Conservation (phyloP, 169 alveolate genomes). For the Cryptosporidium tyzzeri region DNA sequence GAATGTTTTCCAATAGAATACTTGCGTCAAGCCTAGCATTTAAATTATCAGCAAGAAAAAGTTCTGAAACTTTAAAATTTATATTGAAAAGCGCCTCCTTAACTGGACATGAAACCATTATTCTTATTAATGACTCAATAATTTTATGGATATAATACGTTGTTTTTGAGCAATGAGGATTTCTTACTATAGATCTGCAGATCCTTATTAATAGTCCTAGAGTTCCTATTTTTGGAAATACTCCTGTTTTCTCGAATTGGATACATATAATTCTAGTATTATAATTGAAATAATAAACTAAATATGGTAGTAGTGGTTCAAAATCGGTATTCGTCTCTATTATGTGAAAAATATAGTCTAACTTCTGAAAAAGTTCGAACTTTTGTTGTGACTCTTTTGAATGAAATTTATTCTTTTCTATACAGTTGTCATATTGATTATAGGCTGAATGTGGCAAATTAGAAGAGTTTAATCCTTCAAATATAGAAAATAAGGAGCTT, state of each 20-base stretch:
- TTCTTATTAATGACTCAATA: slow-evolving; percentile 48
- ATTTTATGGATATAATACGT: slow-evolving; percentile 42
- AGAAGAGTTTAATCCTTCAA: background rate
- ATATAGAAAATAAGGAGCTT: background rate
- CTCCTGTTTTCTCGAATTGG: slow-evolving; percentile 27
- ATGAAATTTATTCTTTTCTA: background rate
- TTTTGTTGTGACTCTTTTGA: slow-evolving; percentile 5
- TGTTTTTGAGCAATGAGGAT: slow-evolving; percentile 39
- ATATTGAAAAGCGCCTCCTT: background rate
- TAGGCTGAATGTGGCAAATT: background rate
- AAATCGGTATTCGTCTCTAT: slow-evolving; percentile 30
- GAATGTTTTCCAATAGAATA: slow-evolving; percentile 25
- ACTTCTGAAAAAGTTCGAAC: background rate
- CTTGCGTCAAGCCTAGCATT: slow-evolving; percentile 60
- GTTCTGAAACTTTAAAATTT: slow-evolving; percentile 1
- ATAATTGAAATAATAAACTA: slow-evolving; percentile 28
- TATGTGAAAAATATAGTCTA: slow-evolving; percentile 9
- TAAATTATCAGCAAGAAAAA: slow-evolving; percentile 27
- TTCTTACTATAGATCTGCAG: slow-evolving; percentile 19
- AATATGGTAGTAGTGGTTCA: slow-evolving; percentile 45
- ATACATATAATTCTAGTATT: slow-evolving; percentile 18
- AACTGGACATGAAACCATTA: slow-evolving; percentile 37
- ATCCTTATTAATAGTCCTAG: slow-evolving; percentile 26
- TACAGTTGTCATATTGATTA: background rate
- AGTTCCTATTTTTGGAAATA: slow-evolving; percentile 43